Conservation (phyloP, 371 early-diverging fungal genomes). For the Saksenaea vasiformis region DNA sequence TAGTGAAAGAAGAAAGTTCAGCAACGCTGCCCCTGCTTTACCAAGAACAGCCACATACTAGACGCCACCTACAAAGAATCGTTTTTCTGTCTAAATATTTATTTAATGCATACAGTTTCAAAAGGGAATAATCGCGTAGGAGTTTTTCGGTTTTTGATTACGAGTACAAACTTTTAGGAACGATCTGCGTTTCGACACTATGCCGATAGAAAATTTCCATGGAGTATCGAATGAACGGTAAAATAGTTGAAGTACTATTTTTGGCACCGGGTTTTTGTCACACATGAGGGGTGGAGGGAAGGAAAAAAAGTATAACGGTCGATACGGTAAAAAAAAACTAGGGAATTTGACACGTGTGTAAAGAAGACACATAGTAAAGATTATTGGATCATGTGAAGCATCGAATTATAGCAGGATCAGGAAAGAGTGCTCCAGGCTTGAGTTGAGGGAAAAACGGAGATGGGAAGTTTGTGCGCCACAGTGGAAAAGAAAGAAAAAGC, state of each 20-base stretch:
- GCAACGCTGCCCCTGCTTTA: background rate
- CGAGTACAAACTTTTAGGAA: background rate
- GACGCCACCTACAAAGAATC: too few relatives aligned
- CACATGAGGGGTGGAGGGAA: conserved; percentile 3
- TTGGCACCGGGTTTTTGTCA: background rate
- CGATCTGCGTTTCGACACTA: conserved; percentile 1
- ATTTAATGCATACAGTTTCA: too few relatives aligned
- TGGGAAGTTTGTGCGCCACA: conserved; percentile 4
- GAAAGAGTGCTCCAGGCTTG: background rate
- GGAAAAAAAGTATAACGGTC: background rate
- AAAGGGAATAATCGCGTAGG: background rate
- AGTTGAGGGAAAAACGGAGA: conserved; percentile 3
- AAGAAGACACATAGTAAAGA: background rate
- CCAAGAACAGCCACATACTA: too few relatives aligned
- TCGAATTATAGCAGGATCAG: background rate
- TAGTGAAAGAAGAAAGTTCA: background rate
- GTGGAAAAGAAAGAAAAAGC: conserved; percentile 5
- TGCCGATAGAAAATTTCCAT: background rate
- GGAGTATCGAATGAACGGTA: background rate
- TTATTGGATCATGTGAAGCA: background rate
- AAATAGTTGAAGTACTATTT: background rate
- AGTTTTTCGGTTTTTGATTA: background rate
- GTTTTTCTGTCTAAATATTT: too few relatives aligned
- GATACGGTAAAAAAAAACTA: background rate
- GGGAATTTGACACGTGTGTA: conserved; percentile 7